Evolutionary conservation across 208 protist species (phyloP).

Genomic region (Crithidia mellificae): DNA sequence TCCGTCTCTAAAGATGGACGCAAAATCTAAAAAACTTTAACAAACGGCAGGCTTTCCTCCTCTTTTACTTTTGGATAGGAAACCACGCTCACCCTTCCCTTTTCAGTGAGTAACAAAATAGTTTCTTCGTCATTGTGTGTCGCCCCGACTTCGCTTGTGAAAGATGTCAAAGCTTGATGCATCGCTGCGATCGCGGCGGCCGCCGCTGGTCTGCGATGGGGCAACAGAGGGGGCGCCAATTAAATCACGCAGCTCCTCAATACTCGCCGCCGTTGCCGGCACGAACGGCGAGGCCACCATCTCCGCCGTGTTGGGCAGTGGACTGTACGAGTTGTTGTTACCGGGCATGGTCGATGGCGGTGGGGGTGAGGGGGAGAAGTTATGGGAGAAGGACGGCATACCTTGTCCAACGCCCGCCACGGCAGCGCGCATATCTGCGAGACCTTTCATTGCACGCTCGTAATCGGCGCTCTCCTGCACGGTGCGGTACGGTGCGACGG

Average conservation of each 20-base stretch:
- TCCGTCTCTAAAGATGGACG: too few species aligned
- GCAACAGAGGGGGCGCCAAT: slow-evolving; percentile 18
- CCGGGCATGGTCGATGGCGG: neutral
- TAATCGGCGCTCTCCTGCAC: slow-evolving; percentile 23
- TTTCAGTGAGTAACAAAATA: too few species aligned
- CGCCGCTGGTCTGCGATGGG: neutral
- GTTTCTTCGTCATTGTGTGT: neutral
- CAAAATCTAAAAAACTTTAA: too few species aligned
- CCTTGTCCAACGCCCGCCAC: neutral
- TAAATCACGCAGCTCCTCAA: slow-evolving; percentile 32
- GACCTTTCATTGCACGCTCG: slow-evolving; percentile 2
- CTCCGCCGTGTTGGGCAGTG: neutral
- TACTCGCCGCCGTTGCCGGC: slow-evolving; percentile 8
- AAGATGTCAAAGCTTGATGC: neutral
- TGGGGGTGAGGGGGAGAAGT: slow-evolving; percentile 11
- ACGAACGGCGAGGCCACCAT: neutral
- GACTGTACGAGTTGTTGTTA: neutral
- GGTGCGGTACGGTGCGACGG: slow-evolving; percentile 30
- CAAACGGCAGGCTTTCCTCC: too few species aligned
- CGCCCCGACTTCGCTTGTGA: slow-evolving; percentile 3
- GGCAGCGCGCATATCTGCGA: neutral
- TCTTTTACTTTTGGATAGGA: too few species aligned
- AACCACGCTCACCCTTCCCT: too few species aligned
- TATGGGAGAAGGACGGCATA: neutral
- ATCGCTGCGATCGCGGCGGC: slow-evolving; percentile 2